phyloP scores from a whole-genome alignment of 495 filamentous ascomycete genomes.

The Neurospora pannonica region DNA sequence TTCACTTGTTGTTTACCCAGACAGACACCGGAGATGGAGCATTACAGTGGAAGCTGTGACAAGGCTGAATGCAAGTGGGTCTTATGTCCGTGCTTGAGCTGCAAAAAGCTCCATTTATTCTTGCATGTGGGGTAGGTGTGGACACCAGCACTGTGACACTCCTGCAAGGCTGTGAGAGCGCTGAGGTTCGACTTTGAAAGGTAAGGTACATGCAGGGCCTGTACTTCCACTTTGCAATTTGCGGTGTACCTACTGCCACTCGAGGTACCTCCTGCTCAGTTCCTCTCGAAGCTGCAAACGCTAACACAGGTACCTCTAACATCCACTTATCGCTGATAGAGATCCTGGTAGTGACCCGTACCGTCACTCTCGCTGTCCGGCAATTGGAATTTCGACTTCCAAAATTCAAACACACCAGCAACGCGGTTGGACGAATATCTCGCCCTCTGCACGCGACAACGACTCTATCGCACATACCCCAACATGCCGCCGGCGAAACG shows the following conservation, averaged over 20 bases:
- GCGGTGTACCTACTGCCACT: not conserved
- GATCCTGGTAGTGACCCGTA: not conserved
- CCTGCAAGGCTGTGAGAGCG: not conserved
- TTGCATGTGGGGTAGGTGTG: not conserved
- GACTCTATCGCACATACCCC: not conserved
- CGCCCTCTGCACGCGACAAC: conserved; percentile 10
- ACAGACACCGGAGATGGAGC: not conserved
- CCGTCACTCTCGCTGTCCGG: not conserved
- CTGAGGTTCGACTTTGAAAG: not conserved
- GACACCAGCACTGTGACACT: not conserved
- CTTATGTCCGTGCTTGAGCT: not conserved
- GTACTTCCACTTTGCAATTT: not conserved
- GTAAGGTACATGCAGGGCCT: not conserved
- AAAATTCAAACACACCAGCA: not conserved
- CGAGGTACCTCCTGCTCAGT: not conserved
- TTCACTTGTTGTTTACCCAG: not conserved
- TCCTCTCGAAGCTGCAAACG: not conserved
- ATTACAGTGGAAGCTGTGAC: not conserved
- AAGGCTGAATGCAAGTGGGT: not conserved
- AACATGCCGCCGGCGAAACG: conserved; percentile 41
- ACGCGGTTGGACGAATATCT: not conserved
- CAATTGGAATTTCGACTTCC: not conserved
- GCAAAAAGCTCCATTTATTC: not conserved
- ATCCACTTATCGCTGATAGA: not conserved
- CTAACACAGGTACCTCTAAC: not conserved